A percentile compares a stretch with the other conserved stretches of the same genome.
These are phyloP conservation scores for Gymnopilus dilepis DNA, from an alignment of 768 basidiomycete genomes.

Conservation along the genomic window DNA sequence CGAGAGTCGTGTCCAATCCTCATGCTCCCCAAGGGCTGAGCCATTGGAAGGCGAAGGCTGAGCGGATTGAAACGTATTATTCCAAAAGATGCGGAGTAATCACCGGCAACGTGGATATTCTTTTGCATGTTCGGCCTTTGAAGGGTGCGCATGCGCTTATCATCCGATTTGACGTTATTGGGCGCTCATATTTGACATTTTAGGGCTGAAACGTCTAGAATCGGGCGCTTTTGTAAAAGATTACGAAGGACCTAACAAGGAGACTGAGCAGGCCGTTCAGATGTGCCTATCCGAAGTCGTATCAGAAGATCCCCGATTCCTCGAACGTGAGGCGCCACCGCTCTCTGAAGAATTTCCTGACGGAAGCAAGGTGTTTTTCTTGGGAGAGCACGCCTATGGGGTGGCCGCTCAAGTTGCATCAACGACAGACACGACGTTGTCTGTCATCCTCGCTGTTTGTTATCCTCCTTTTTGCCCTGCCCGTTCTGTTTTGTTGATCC, in stretches of 20 bases:
- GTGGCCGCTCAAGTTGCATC: constrained; percentile 87
- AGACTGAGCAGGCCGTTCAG: constrained; percentile 87
- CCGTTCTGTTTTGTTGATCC: not conserved
- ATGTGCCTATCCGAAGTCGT: constrained; percentile 80
- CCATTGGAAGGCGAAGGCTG: constrained; percentile 82
- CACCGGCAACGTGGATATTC: constrained; percentile 77
- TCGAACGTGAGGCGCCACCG: constrained; percentile 83
- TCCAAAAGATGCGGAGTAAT: constrained; percentile 91
- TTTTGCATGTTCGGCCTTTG: constrained; percentile 88
- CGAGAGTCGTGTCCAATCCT: constrained; percentile 70
- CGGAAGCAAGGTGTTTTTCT: constrained; percentile 92
- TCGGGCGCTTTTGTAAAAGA: constrained; percentile 94
- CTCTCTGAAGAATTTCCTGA: constrained; percentile 89
- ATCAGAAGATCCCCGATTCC: constrained; percentile 87
- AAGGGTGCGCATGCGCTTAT: constrained; percentile 64
- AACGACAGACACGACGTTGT: constrained; percentile 71
- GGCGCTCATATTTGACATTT: not conserved
- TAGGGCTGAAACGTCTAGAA: constrained; percentile 90
- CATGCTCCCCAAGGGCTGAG: constrained; percentile 72
- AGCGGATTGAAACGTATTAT: constrained; percentile 81
- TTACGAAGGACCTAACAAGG: constrained; percentile 83
- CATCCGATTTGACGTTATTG: not conserved
- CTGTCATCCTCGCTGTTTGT: constrained; percentile 86
- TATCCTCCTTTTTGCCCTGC: not conserved
- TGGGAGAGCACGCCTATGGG: constrained; percentile 95